Evolutionary conservation across 23 red algal species (phyloP).

Genomic region (Chondrus crispus): DNA sequence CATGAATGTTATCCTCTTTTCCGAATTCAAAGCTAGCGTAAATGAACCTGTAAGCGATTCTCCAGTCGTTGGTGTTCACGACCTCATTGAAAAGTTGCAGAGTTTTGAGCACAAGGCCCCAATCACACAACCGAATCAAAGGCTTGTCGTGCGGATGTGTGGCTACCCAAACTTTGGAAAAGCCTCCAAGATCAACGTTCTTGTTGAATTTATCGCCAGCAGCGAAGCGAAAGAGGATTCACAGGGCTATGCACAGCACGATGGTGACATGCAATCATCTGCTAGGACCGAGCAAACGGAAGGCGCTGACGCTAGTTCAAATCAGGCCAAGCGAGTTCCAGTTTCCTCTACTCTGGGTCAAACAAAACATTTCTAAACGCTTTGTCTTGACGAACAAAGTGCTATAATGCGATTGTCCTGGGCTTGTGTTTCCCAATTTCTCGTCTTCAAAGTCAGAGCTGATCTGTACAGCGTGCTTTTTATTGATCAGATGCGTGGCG

Average conservation of each 20-base stretch:
- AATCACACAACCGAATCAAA: slow-evolving; percentile 26
- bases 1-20: slow-evolving; percentile 79
- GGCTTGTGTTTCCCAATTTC: slow-evolving; percentile 97
- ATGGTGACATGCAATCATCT: neutral
- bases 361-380: slow-evolving; percentile 97
- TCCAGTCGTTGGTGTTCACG: slow-evolving; percentile 15
- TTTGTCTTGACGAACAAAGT: slow-evolving; percentile 50
- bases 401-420: slow-evolving; percentile 92
- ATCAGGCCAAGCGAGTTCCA: slow-evolving; percentile 67
- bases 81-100: slow-evolving; percentile 36
- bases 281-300: neutral
- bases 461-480: slow-evolving; percentile 85
- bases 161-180: slow-evolving; percentile 99
- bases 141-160: slow-evolving; percentile 80
- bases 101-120: slow-evolving; percentile 1
- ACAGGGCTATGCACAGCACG: neutral
- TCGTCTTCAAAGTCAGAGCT: slow-evolving; percentile 77
- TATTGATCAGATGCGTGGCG: slow-evolving; percentile 85
- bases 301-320: no score
- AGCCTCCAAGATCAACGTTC: slow-evolving; percentile 87
- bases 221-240: neutral
- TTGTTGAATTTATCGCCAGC: slow-evolving; percentile 44
- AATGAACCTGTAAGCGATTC: slow-evolving; percentile 28
- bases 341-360: slow-evolving; percentile 92
- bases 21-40: slow-evolving; percentile 57